Base-by-base conservation (phyloP, 495 filamentous ascomycete genomes). In the Cercophora sp. region DNA sequence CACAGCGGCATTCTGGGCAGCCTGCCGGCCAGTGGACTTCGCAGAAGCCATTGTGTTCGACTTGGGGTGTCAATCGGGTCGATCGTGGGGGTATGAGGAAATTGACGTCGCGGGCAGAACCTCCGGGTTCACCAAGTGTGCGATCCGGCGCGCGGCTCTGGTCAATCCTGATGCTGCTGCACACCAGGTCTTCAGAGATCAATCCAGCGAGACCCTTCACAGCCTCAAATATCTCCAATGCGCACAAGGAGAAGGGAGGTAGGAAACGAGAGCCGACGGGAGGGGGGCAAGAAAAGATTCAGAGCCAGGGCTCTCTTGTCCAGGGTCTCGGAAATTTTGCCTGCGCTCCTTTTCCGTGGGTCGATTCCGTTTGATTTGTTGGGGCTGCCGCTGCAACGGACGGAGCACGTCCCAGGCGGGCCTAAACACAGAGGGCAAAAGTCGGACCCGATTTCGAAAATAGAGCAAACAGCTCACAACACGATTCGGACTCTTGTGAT, bases 1-100 rank as follows among this genome's bases (percentile, higher is more conserved):
- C 6, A 75, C 64, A 23, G 62, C 59, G 11, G 71, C 63, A 52
- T 66, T 67, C 62, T 67, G 69, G 54, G 64, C 59, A 48, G 61
- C 60, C 50, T 68, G 60, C 32, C 66, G 50, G 62, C 66, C 61
- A 45, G 66, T 64, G 22, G 68, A 55, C 24, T 56, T 63, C 45
- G 66, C 56, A 40, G 71, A 65, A 56, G 69, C 69, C 74, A 77
- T 77, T 39, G 10, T 42, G 32, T 23, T 34, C 35, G 31, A 37
- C 19, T 5, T 34, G 42, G 25, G 34, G 43, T 41, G 16, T 56
- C 47, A 43, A 52, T 51, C 19, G 29, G 20, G 2, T n/a, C n/a
- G n/a, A 19, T 55, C 13, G 18, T 34, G 35, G 24, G 20, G 19
- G 45, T 24, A 31, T 35, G 48, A 18, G 40, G 39, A 11, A 18